Percentiles rank a stretch among this genome's conserved stretches.
Evolutionary conservation across 139 green algal species (phyloP).

Genomic region (Diplosphaera chodatii): DNA sequence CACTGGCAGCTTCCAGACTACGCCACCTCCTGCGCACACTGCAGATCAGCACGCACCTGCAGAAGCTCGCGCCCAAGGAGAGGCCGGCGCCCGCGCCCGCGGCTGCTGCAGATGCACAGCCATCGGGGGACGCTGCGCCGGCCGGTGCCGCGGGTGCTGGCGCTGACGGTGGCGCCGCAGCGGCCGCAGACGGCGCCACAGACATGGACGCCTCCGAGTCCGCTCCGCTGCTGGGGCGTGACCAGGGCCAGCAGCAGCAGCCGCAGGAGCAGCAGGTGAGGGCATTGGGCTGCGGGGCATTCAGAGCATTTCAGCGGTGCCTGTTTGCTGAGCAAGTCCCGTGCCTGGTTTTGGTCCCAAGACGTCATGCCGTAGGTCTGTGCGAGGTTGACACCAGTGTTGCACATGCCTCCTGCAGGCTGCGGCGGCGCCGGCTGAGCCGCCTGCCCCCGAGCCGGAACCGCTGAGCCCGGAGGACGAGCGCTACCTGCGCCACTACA

Average conservation of each 20-base stretch:
- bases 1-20: too few species aligned
- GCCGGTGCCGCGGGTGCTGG: not conserved
- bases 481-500: constrained; percentile 24
- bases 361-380: too few species aligned
- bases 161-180: not conserved
- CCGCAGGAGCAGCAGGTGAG: constrained; percentile 11
- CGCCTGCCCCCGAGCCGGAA: not conserved
- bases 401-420: too few species aligned
- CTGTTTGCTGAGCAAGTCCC: too few species aligned
- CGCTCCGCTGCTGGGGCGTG: not conserved
- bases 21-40: too few species aligned
- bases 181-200: not conserved
- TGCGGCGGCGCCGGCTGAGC: too few species aligned
- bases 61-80: constrained; percentile 4
- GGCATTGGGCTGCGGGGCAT: too few species aligned
- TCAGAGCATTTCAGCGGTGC: too few species aligned
- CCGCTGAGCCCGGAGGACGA: constrained; percentile 2
- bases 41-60: constrained; percentile 15
- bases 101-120: constrained; percentile 2
- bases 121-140: constrained; percentile 13
- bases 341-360: too few species aligned
- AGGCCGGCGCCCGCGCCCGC: not conserved
- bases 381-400: too few species aligned
- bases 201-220: not conserved
- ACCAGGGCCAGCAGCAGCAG: constrained; percentile 19